These are phyloP conservation scores for Leccinum truebloodii DNA, from an alignment of 768 basidiomycete species.

Conservation along the genomic window DNA sequence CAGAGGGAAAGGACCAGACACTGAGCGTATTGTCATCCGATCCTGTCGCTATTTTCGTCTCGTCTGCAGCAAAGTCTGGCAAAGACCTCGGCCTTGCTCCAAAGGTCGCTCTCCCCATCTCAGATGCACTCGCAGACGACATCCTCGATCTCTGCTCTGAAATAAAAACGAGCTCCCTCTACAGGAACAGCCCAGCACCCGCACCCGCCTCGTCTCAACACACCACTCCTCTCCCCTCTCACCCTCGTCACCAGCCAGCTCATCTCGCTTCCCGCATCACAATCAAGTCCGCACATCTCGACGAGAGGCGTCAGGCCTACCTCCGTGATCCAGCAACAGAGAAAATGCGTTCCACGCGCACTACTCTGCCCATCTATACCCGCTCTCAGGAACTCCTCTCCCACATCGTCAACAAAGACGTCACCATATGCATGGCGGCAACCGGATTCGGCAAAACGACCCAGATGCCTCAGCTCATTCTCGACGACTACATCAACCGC, in stretches of 20 bases:
- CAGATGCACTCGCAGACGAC: slow-evolving; percentile 61
- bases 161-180: slow-evolving; percentile 62
- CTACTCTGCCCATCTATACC: slow-evolving; percentile 72
- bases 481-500: slow-evolving; percentile 77
- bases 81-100: slow-evolving; percentile 73
- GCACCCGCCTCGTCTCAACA: slow-evolving; percentile 27
- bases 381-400: slow-evolving; percentile 65
- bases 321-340: slow-evolving; percentile 58
- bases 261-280: slow-evolving; percentile 30
- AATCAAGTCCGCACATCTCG: slow-evolving; percentile 60
- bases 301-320: slow-evolving; percentile 56
- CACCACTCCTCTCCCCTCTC: slow-evolving; percentile 7
- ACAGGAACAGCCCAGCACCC: slow-evolving; percentile 56
- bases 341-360: slow-evolving; percentile 66
- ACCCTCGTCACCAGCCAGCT: slow-evolving; percentile 32
- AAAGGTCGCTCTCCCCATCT: slow-evolving; percentile 65
- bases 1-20: no score
- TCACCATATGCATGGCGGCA: slow-evolving; percentile 86
- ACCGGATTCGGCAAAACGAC: slow-evolving; percentile 96
- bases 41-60: no score
- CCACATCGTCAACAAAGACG: slow-evolving; percentile 74
- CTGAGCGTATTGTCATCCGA: no score
- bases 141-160: slow-evolving; percentile 71
- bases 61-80: slow-evolving; percentile 54
- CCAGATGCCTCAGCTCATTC: slow-evolving; percentile 88